phyloP scores from a whole-genome alignment of 1,139 yeast species.

The Lipomyces yarrowii region DNA sequence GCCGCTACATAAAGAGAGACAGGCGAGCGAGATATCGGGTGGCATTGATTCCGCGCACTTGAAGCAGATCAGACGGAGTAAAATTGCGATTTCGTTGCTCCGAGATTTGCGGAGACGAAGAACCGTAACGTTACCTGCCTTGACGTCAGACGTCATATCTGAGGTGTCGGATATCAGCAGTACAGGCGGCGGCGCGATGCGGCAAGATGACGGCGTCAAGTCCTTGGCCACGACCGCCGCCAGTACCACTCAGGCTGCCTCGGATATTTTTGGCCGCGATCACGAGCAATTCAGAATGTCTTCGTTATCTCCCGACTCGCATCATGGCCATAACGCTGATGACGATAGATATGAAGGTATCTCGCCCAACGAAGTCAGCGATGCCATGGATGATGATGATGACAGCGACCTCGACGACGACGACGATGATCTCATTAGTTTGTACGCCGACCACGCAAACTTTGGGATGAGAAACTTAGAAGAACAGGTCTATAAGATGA shows the following conservation, averaged over 20 bases:
- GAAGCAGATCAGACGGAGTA: constrained; percentile 7
- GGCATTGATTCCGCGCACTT: constrained; percentile 5
- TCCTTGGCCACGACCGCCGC: constrained; percentile 5
- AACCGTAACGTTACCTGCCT: constrained; percentile 13
- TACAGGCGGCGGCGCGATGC: constrained; percentile 9
- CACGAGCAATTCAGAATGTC: constrained; percentile 10
- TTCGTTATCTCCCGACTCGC: constrained; percentile 9
- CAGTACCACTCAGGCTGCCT: background rate
- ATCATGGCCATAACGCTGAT: background rate
- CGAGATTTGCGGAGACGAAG: constrained; percentile 26
- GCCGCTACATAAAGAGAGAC: background rate
- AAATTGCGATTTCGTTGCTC: constrained; percentile 24
- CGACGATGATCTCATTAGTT: constrained; percentile 25
- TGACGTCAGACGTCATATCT: background rate
- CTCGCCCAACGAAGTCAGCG: constrained; percentile 15
- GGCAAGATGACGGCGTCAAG: constrained; percentile 9
- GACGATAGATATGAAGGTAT: constrained; percentile 11
- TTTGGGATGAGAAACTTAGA: constrained; percentile 25
- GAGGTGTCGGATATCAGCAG: constrained; percentile 4
- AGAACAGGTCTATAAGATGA: constrained; percentile 28
- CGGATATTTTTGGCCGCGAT: background rate
- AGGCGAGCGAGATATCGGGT: background rate
- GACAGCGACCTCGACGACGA: constrained; percentile 28
- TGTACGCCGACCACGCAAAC: constrained; percentile 27
- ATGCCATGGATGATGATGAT: constrained; percentile 17